Evolutionary conservation across 495 filamentous ascomycete genomes (phyloP).

Genomic region (Ramalina peruviana): DNA sequence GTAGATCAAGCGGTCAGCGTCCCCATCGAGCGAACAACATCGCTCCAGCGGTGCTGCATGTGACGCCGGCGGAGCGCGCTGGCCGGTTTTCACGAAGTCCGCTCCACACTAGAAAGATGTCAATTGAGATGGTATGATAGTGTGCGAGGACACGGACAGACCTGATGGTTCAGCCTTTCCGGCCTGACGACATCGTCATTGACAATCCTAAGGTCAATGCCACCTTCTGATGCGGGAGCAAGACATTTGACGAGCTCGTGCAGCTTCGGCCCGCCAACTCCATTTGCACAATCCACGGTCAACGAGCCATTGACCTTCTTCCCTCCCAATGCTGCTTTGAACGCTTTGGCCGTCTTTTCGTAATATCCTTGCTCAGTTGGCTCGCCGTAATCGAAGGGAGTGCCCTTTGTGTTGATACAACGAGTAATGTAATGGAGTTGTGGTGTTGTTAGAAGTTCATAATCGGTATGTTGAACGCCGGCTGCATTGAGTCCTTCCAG

Average conservation of each 20-base stretch:
- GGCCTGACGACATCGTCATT: conserved; percentile 86
- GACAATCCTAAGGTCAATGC: conserved; percentile 68
- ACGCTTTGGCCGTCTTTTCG: conserved; percentile 71
- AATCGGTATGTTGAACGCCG: conserved; percentile 60
- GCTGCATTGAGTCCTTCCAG: conserved; percentile 62
- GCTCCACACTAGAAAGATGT: conserved; percentile 60
- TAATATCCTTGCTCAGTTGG: conserved; percentile 87
- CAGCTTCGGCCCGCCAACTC: conserved; percentile 88
- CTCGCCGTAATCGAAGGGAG: conserved; percentile 69
- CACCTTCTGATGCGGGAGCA: conserved; percentile 44
- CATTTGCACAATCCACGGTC: conserved; percentile 91
- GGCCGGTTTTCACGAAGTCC: conserved; percentile 94
- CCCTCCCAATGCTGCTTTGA: conserved; percentile 63
- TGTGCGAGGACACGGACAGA: conserved; percentile 16
- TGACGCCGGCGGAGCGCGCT: conserved; percentile 73
- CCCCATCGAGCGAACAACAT: conserved; percentile 86
- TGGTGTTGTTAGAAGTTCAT: conserved; percentile 80
- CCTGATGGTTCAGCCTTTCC: conserved; percentile 76
- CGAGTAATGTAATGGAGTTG: conserved; percentile 94
- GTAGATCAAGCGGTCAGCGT: conserved; percentile 90
- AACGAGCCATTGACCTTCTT: conserved; percentile 56
- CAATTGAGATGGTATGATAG: background rate
- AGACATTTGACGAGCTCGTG: conserved; percentile 75
- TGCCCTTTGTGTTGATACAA: conserved; percentile 81
- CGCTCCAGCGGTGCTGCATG: conserved; percentile 61